A percentile compares a stretch with the other conserved stretches of the same genome.
Conservation (phyloP, 306 rosid species). For the Phaseolus lunatus region DNA sequence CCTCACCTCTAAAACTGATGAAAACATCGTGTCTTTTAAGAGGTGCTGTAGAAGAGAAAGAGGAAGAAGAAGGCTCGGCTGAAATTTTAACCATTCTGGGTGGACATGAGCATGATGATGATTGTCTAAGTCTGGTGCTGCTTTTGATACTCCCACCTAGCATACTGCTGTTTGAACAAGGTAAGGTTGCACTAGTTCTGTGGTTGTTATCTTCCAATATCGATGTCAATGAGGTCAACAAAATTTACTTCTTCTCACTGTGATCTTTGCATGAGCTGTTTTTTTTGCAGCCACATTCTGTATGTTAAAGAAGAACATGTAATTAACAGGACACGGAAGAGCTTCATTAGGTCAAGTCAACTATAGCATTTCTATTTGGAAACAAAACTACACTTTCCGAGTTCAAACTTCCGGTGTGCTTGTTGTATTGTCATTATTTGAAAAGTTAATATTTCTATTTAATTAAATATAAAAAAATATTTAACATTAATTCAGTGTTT, state of each 20-base stretch:
- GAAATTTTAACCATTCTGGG: constrained; percentile 13
- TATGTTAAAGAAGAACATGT: neutral
- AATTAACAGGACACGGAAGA: no score
- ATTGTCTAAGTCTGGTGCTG: constrained; percentile 18
- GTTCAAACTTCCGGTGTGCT: no score
- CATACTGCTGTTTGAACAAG: neutral
- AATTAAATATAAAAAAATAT: no score
- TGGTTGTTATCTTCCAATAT: neutral
- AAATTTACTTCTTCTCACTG: neutral
- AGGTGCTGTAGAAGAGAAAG: neutral
- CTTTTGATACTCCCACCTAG: neutral
- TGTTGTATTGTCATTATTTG: no score
- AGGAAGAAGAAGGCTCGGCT: neutral
- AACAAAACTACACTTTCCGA: neutral
- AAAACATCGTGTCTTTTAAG: constrained; percentile 32
- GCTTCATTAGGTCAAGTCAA: neutral
- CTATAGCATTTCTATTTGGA: neutral
- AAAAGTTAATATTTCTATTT: no score
- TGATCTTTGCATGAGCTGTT: neutral
- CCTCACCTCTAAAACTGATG: constrained; percentile 42
- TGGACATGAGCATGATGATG: constrained; percentile 27
- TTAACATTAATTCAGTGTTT: no score
- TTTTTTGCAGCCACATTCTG: neutral
- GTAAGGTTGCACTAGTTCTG: neutral
- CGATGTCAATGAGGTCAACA: neutral